These are phyloP conservation scores for Annulohypoxylon nitens DNA, from an alignment of 495 filamentous ascomycete species.

Conservation along the genomic window DNA sequence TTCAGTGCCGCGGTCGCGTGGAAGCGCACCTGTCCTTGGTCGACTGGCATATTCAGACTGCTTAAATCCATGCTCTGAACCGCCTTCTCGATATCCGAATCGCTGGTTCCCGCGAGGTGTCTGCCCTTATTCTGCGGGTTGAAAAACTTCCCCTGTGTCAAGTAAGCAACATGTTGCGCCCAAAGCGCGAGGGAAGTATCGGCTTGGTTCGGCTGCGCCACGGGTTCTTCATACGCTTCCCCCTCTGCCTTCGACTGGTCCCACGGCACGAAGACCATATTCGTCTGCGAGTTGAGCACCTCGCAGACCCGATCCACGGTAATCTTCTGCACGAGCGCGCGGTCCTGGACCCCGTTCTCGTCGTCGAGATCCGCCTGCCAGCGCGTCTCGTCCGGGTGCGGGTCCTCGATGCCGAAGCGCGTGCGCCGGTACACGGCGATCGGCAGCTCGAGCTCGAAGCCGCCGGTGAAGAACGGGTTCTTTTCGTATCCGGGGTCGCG, in stretches of 20 bases:
- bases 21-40: too few species aligned
- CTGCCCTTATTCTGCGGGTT: too few species aligned
- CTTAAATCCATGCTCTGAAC: too few species aligned
- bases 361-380: slow-evolving; percentile 3
- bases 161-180: too few species aligned
- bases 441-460: slow-evolving; percentile 37
- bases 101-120: too few species aligned
- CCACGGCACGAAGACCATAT: slow-evolving; percentile 11
- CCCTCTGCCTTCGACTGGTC: not conserved
- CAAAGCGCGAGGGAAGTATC: too few species aligned
- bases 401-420: not conserved
- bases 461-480: slow-evolving; percentile 8
- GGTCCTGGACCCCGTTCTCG: not conserved
- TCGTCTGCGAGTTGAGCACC: slow-evolving; percentile 27
- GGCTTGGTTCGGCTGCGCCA: too few species aligned
- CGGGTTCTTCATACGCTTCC: not conserved
- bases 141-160: too few species aligned
- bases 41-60: too few species aligned
- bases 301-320: not conserved
- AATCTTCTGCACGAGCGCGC: not conserved
- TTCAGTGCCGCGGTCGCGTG: too few species aligned
- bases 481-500: not conserved
- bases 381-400: slow-evolving; percentile 15
- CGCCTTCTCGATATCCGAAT: too few species aligned
- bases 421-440: slow-evolving; percentile 14